Conservation (phyloP, 2,329 filamentous ascomycete genomes). For the Exophiala xenobiotica region DNA sequence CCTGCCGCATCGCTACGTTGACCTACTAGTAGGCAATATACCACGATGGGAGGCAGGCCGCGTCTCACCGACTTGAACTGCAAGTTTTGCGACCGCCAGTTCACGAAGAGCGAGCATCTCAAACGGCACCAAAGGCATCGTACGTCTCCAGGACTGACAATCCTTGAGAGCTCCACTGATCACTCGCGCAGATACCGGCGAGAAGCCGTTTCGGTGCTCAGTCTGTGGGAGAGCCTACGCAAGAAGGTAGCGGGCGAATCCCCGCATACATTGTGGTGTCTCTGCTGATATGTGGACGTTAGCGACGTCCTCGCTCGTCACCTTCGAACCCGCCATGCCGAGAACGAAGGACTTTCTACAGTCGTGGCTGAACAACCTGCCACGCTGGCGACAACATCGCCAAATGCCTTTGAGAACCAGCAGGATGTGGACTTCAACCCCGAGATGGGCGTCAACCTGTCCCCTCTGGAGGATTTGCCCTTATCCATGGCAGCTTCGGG, state of each 20-base stretch:
- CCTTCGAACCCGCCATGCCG: background rate
- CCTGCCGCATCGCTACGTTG: background rate
- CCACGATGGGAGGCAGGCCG: conserved; percentile 25
- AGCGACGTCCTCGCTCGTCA: conserved; percentile 2
- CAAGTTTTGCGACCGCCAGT: background rate
- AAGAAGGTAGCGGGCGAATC: background rate
- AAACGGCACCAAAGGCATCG: background rate
- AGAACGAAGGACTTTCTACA: no score
- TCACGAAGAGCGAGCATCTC: background rate
- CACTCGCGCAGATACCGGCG: background rate
- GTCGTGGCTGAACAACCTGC: no score
- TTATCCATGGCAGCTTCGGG: background rate
- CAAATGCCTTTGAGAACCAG: no score
- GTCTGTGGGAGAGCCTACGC: background rate
- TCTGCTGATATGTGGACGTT: conserved; percentile 13
- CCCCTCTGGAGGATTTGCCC: no score
- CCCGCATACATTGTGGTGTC: conserved; percentile 21
- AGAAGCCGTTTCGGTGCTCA: background rate
- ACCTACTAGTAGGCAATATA: conserved; percentile 25
- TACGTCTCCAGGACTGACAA: background rate
- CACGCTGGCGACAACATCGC: no score
- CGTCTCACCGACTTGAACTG: background rate
- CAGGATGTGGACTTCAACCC: no score
- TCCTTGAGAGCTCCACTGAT: background rate
- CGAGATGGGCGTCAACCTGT: no score